Evolutionary conservation across 495 filamentous ascomycete genomes (phyloP), one percentile per base, ranked within the genome.

Genomic region (Penicillium daleae): DNA sequence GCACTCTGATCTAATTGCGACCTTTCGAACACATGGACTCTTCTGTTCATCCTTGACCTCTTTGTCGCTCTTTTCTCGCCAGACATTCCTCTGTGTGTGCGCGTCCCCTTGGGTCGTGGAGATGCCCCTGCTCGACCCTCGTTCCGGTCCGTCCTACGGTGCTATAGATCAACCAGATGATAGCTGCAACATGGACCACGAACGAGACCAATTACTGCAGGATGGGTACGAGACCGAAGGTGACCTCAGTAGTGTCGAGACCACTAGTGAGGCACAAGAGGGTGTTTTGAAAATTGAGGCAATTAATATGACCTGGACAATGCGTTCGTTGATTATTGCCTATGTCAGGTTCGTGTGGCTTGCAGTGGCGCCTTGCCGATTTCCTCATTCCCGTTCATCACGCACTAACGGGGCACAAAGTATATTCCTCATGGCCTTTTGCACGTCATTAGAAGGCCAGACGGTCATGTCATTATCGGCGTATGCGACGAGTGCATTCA

Each of bases 401-500:
- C n/a, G 17, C 40, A 29, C 71, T 76, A 54, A 78, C 68, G 59
- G 62, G 51, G 55, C 51, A 48, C 32, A 53, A 58, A 85, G 84
- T 63, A 83, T 87, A 62, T 83, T 82, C 61, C 76, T 86, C 40
- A 80, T 86, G 72, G 83, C 84, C 29, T 83, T 82, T 62, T 81
- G 78, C 57, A 86, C 83, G 19, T 85, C 82, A 42, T 69, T 87
- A 19, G 85, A 86, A 70, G 75, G 76, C 27, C 83, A 86, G 62
- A 86, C 84, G 6, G 81, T 83, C 8, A 77, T 74, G 66, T 85
- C 82, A 33, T 71, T 86, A 44, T 81, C 82, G 4, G 77, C 81
- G 21, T 86, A 83, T 74, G 84, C 84, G 12, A 87, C 85, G 19
- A 86, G 83, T 67, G 76, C 85, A n/a, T 87, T 87, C 64, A 77